Evolutionary conservation across 305 asterid genomes (phyloP).

Genomic region (Ruellia speciosa): DNA sequence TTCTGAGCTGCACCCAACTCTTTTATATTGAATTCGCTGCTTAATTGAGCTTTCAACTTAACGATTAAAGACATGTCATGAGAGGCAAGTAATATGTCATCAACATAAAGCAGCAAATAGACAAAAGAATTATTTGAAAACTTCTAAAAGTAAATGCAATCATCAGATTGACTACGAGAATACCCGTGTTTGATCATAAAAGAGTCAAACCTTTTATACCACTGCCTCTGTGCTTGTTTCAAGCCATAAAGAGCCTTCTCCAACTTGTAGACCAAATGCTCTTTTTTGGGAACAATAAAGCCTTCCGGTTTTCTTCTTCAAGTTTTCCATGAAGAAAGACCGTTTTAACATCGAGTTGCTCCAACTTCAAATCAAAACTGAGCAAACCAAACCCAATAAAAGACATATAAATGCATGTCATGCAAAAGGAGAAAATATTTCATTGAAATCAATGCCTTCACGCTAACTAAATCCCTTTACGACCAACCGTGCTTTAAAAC

Average conservation of each 20-base stretch:
- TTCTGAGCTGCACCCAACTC: background rate
- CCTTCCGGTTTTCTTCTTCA: background rate
- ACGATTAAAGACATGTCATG: background rate
- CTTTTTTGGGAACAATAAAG: background rate
- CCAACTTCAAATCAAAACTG: background rate
- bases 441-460: background rate
- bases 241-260: background rate
- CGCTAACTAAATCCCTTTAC: background rate
- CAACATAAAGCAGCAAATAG: background rate
- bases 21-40: background rate
- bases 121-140: background rate
- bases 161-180: background rate
- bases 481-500: slow-evolving; percentile 1
- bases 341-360: background rate
- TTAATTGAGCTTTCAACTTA: background rate
- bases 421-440: background rate
- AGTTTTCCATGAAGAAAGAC: background rate
- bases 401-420: background rate
- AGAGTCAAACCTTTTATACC: slow-evolving; percentile 4
- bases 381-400: background rate
- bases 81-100: background rate
- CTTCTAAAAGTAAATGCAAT: background rate
- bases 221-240: background rate
- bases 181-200: background rate
- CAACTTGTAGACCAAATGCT: background rate